Percentiles rank a stretch among this genome's conserved stretches.
phyloP scores from a whole-genome alignment of 2,329 filamentous ascomycete species.

The Arthrobotrys pseudoclavata region DNA sequence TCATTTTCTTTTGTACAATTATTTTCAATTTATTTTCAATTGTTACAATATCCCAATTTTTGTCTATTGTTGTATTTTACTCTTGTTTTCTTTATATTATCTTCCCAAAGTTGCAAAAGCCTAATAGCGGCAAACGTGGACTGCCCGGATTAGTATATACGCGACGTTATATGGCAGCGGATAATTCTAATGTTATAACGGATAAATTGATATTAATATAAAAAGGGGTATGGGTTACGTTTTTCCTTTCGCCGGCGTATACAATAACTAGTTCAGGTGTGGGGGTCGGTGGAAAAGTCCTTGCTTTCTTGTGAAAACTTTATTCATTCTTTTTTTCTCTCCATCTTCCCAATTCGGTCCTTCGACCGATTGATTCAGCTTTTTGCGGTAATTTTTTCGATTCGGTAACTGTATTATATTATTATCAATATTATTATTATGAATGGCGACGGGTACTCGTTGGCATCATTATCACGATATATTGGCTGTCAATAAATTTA shows the following conservation, averaged over 20 bases:
- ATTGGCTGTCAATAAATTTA: background rate
- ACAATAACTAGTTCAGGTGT: background rate
- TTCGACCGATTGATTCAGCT: background rate
- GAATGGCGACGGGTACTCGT: background rate
- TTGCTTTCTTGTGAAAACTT: background rate
- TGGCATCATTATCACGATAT: constrained; percentile 16
- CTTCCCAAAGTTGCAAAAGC: background rate
- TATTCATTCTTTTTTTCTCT: background rate
- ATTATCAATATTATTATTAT: constrained; percentile 20
- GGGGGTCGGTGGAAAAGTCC: background rate
- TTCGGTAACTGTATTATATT: constrained; percentile 46
- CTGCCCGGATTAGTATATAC: constrained; percentile 9
- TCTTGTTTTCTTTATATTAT: constrained; percentile 14
- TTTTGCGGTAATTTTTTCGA: constrained; percentile 19
- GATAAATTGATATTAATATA: constrained; percentile 6
- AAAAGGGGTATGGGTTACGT: background rate
- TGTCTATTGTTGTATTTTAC: constrained; percentile 23
- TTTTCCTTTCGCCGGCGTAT: constrained; percentile 12
- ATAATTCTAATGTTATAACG: constrained; percentile 12
- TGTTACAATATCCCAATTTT: background rate
- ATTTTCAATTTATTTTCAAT: background rate
- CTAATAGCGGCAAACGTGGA: background rate
- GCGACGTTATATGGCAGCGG: background rate
- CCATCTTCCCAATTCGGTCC: background rate
- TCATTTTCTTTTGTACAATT: constrained; percentile 28